These are phyloP conservation scores for Tricholomella constricta DNA, from an alignment of 768 basidiomycete genomes.

Conservation along the genomic window DNA sequence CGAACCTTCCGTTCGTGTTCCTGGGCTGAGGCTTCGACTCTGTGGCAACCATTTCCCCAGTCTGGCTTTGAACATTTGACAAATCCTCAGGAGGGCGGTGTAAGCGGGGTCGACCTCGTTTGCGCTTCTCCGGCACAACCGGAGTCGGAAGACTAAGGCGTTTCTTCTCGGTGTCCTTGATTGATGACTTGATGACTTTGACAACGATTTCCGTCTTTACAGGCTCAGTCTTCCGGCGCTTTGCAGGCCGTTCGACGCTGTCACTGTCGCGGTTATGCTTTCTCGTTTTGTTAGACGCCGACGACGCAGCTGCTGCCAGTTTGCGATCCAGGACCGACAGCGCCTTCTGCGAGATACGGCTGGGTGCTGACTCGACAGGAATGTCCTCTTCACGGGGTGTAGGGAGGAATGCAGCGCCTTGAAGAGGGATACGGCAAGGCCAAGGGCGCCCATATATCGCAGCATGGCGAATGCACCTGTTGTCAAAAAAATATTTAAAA, in stretches of 20 bases:
- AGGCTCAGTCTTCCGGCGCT: slow-evolving; percentile 51
- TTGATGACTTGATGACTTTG: slow-evolving; percentile 15
- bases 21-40: slow-evolving; percentile 53
- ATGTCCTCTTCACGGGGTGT: slow-evolving; percentile 55
- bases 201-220: slow-evolving; percentile 30
- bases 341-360: slow-evolving; percentile 53
- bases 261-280: slow-evolving; percentile 35
- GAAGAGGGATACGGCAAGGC: slow-evolving; percentile 63
- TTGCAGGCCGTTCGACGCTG: slow-evolving; percentile 41
- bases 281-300: slow-evolving; percentile 28
- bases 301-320: slow-evolving; percentile 40
- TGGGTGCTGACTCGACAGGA: slow-evolving; percentile 47
- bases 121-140: slow-evolving; percentile 32
- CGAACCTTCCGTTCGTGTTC: slow-evolving; percentile 66
- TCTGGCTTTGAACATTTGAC: neutral
- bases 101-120: slow-evolving; percentile 45
- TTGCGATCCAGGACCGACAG: slow-evolving; percentile 57
- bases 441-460: slow-evolving; percentile 75
- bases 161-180: slow-evolving; percentile 12
- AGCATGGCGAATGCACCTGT: slow-evolving; percentile 76
- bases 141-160: slow-evolving; percentile 17
- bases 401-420: slow-evolving; percentile 44
- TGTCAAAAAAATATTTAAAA: neutral
- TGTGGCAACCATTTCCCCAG: neutral
- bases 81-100: slow-evolving; percentile 26